phyloP scores from a whole-genome alignment of 1,284 basidiomycete genomes.

The Caloboletus firmus region DNA sequence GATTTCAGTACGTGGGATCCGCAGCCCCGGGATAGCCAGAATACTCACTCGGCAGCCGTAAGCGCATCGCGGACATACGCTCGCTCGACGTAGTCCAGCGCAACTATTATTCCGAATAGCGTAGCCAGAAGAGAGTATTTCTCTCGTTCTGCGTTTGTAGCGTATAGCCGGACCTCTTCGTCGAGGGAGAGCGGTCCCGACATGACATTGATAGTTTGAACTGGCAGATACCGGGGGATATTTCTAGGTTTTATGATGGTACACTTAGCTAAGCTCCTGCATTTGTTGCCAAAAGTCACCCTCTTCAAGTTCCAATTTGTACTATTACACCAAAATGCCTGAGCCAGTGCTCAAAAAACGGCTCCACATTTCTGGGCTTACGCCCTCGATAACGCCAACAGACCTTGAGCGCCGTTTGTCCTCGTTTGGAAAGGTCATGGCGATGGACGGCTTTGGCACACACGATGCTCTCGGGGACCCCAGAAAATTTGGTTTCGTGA shows the following conservation, averaged over 20 bases:
- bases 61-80: constrained; percentile 95
- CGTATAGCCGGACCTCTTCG: constrained; percentile 90
- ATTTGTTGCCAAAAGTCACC: too few relatives aligned
- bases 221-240: neutral
- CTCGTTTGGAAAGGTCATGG: constrained; percentile 64
- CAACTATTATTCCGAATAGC: constrained; percentile 88
- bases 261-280: constrained; percentile 9
- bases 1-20: constrained; percentile 6
- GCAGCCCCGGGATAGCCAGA: neutral
- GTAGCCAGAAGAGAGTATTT: constrained; percentile 88
- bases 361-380: constrained; percentile 73
- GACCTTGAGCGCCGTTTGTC: constrained; percentile 61
- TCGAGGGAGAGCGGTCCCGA: constrained; percentile 58
- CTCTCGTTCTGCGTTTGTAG: constrained; percentile 87
- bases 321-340: constrained; percentile 13
- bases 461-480: constrained; percentile 63
- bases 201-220: constrained; percentile 23
- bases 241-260: neutral
- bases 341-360: constrained; percentile 49
- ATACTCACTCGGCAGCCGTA: constrained; percentile 82
- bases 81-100: constrained; percentile 91
- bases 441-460: constrained; percentile 67
- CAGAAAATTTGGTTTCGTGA: constrained; percentile 72
- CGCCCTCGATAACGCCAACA: constrained; percentile 56
- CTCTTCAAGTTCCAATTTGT: neutral